These are phyloP conservation scores for Vanrija sp. DNA, from an alignment of 1,284 basidiomycete genomes.

Conservation along the genomic window DNA sequence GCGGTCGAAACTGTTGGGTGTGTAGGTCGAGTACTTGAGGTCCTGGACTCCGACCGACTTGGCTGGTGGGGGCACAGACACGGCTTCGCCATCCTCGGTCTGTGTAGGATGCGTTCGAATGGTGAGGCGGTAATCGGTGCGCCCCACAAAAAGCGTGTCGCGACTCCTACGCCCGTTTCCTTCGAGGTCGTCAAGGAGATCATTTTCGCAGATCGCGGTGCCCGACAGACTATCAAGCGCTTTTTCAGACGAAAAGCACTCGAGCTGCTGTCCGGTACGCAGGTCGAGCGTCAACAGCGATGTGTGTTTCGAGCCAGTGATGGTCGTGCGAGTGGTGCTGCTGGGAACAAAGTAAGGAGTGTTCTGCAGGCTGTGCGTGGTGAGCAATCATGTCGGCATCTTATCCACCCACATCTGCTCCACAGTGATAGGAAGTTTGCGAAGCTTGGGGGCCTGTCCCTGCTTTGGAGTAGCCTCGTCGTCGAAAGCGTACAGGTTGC, in stretches of 20 bases:
- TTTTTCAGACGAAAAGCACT: conserved; percentile 35
- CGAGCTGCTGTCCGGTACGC: conserved; percentile 42
- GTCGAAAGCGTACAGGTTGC: conserved; percentile 41
- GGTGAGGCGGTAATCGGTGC: conserved; percentile 43
- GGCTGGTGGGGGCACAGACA: background rate
- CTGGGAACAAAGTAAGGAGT: conserved; percentile 48
- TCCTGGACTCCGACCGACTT: conserved; percentile 30
- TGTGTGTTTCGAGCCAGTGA: conserved; percentile 47
- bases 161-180: conserved; percentile 22
- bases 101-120: conserved; percentile 26
- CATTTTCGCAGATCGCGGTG: conserved; percentile 32
- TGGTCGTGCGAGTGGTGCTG: conserved; percentile 37
- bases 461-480: conserved; percentile 16
- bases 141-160: conserved; percentile 40
- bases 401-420: conserved; percentile 44
- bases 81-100: background rate
- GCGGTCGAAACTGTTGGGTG: conserved; percentile 45
- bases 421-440: conserved; percentile 45
- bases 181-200: conserved; percentile 41
- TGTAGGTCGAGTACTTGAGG: conserved; percentile 46
- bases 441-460: conserved; percentile 27
- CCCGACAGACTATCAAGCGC: conserved; percentile 23
- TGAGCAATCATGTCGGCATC: background rate
- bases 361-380: conserved; percentile 40
- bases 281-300: conserved; percentile 47